Evolutionary conservation across 73 alveolate species (phyloP).

Genomic region (Stentor coeruleus): DNA sequence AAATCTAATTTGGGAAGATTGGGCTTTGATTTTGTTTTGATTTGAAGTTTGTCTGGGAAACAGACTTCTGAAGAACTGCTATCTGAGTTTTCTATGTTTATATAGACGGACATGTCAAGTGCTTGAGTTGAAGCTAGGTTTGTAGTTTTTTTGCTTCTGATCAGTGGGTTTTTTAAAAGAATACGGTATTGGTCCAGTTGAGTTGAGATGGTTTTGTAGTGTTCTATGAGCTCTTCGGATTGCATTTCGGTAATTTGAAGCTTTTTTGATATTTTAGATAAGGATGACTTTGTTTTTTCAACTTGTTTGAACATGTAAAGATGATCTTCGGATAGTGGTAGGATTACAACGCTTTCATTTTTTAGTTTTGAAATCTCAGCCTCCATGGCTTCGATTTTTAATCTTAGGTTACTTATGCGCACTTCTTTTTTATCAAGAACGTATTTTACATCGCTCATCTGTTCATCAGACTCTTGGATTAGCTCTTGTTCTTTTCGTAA

Average conservation of each 20-base stretch:
- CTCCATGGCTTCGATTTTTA: slow-evolving; percentile 4
- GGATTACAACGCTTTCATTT: background rate
- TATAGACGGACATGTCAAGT: background rate
- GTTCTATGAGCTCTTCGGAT: background rate
- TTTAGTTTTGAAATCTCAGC: background rate
- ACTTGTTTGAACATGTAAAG: background rate
- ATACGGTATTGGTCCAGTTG: background rate
- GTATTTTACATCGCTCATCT: background rate
- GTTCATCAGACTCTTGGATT: too few species aligned
- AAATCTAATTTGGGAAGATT: background rate
- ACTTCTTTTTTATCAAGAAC: background rate
- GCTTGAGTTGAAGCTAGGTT: background rate
- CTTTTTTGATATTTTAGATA: background rate
- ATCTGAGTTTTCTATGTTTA: background rate
- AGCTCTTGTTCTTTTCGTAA: too few species aligned
- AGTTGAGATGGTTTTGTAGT: background rate
- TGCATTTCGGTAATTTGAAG: background rate
- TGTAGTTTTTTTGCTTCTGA: background rate
- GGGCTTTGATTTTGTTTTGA: background rate
- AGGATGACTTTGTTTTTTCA: background rate
- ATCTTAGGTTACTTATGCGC: background rate
- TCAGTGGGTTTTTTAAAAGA: background rate
- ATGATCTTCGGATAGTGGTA: background rate
- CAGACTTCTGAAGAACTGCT: background rate
- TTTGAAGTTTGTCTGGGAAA: background rate